Conservation (phyloP, 139 green algal genomes). For the Picochlorum sp. region DNA sequence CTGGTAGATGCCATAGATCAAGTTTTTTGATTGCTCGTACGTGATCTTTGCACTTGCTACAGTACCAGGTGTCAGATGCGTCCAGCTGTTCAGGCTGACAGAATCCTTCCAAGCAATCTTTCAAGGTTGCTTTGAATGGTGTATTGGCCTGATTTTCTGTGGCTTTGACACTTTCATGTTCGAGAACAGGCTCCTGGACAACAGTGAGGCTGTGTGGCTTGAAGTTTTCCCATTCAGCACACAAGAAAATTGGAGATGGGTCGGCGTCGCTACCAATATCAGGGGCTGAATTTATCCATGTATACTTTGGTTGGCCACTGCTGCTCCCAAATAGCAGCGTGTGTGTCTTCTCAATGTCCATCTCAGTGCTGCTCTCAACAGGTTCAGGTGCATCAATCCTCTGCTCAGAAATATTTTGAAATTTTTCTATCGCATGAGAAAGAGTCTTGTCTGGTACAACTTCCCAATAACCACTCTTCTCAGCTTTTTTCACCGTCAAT, state of each 20-base stretch:
- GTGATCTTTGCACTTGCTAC: constrained; percentile 75
- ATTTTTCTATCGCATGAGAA: neutral
- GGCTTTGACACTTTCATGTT: neutral
- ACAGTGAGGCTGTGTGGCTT: neutral
- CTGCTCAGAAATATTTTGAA: neutral
- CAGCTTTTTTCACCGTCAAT: neutral
- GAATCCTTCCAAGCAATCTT: constrained; percentile 43
- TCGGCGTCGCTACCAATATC: neutral
- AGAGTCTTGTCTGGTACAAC: neutral
- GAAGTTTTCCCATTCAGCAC: neutral
- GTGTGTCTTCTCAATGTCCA: neutral
- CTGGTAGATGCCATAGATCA: constrained; percentile 79
- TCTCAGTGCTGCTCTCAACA: neutral
- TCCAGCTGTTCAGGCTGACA: constrained; percentile 68
- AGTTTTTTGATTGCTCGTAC: constrained; percentile 82
- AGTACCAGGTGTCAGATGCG: constrained; percentile 76
- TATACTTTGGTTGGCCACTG: neutral
- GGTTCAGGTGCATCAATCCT: too few species aligned
- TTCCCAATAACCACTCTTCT: constrained; percentile 4
- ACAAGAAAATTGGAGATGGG: neutral
- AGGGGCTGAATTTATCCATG: neutral
- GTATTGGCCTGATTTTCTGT: neutral
- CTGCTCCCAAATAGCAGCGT: neutral
- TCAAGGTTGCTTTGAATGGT: neutral
- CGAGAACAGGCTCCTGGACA: neutral